Conservation (phyloP, 2,329 filamentous ascomycete genomes). For the Sclerotinia spermophila region DNA sequence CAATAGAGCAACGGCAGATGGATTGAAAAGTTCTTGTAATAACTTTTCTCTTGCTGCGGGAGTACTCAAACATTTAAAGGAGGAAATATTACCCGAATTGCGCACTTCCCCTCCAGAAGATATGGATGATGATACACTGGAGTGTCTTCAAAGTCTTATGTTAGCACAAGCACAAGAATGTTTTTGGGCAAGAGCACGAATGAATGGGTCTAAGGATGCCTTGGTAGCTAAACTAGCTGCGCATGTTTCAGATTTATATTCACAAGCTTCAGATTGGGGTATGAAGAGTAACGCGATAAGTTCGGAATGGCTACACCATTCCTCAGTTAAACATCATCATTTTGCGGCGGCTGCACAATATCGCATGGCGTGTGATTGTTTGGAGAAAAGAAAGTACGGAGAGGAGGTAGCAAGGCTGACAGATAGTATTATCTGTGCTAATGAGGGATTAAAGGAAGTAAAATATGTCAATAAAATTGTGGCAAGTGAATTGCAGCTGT, state of each 20-base stretch:
- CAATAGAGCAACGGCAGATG: slow-evolving; percentile 74
- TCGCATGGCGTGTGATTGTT: slow-evolving; percentile 79
- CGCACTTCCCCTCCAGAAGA: slow-evolving; percentile 85
- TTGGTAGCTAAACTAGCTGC: slow-evolving; percentile 89
- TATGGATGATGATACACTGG: slow-evolving; percentile 86
- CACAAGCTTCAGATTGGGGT: slow-evolving; percentile 75
- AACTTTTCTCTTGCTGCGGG: slow-evolving; percentile 88
- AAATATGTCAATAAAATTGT: slow-evolving; percentile 80
- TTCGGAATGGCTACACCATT: slow-evolving; percentile 96
- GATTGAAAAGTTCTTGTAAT: slow-evolving; percentile 81
- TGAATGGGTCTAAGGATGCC: slow-evolving; percentile 87
- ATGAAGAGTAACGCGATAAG: slow-evolving; percentile 87
- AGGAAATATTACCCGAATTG: slow-evolving; percentile 74
- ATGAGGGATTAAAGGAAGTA: slow-evolving; percentile 80
- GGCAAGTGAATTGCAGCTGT: slow-evolving; percentile 72
- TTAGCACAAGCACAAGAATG: slow-evolving; percentile 95
- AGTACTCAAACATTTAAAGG: slow-evolving; percentile 74
- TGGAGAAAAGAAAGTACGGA: slow-evolving; percentile 92
- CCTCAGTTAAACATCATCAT: slow-evolving; percentile 94
- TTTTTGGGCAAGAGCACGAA: slow-evolving; percentile 96
- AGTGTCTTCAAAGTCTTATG: slow-evolving; percentile 77
- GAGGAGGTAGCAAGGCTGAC: slow-evolving; percentile 86
- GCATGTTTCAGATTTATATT: slow-evolving; percentile 88
- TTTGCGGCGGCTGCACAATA: slow-evolving; percentile 96
- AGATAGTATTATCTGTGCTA: slow-evolving; percentile 78